Percentiles rank a stretch among this genome's conserved stretches.
Conservation (phyloP, 2,329 filamentous ascomycete species). For the Bipolaris bicolor region DNA sequence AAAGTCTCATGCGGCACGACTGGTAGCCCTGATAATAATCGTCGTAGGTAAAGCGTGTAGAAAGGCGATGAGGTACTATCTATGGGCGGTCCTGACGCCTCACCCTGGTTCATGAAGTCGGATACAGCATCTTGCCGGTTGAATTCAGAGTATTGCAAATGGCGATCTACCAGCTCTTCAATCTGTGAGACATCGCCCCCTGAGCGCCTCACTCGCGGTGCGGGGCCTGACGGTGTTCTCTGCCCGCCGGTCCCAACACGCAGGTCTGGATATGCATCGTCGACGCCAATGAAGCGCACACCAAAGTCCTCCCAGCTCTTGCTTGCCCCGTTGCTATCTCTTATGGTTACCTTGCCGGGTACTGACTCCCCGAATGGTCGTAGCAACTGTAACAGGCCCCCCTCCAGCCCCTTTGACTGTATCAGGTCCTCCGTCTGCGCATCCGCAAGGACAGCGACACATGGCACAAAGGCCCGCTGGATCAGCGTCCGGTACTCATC, state of each 20-base stretch:
- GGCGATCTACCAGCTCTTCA: constrained; percentile 79
- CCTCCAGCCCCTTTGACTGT: constrained; percentile 80
- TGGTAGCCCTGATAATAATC: constrained; percentile 79
- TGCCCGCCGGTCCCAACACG: constrained; percentile 32
- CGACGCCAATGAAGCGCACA: constrained; percentile 80
- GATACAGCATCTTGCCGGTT: constrained; percentile 45
- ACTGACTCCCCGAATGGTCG: constrained; percentile 90
- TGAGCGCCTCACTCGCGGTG: constrained; percentile 48
- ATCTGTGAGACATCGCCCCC: constrained; percentile 69
- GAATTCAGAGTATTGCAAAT: constrained; percentile 76
- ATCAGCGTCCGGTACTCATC: constrained; percentile 70
- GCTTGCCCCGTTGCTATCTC: constrained; percentile 87
- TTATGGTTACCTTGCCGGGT: constrained; percentile 83
- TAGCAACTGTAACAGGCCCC: constrained; percentile 82
- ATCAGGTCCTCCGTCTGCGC: constrained; percentile 82
- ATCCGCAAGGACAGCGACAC: constrained; percentile 86
- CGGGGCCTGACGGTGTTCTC: constrained; percentile 34
- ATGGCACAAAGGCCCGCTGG: constrained; percentile 84
- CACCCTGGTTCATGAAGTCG: constrained; percentile 52
- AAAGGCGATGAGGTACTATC: constrained; percentile 69
- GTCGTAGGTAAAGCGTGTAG: constrained; percentile 82
- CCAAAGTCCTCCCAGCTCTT: constrained; percentile 88
- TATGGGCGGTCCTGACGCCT: constrained; percentile 18
- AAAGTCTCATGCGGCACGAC: constrained; percentile 90
- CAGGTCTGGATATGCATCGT: constrained; percentile 56